Percentiles rank a stretch among this genome's conserved stretches.
Evolutionary conservation across 2,329 filamentous ascomycete species (phyloP).

Genomic region (Dactylellina parvicollis): DNA sequence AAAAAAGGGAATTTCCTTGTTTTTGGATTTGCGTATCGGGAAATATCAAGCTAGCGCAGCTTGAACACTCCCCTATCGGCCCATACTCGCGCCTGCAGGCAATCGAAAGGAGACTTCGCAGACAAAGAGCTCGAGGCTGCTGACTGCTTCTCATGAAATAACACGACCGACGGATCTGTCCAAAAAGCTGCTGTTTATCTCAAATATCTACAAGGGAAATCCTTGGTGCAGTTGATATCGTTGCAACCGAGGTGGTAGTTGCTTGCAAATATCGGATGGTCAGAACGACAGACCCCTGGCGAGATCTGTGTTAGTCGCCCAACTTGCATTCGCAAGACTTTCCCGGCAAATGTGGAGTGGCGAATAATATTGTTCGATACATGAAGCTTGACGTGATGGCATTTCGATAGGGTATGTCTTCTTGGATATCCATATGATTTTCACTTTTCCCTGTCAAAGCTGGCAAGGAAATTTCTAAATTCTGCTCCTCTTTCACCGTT

Average conservation of each 20-base stretch:
- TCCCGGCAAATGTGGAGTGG: background rate
- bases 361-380: background rate
- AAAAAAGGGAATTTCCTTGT: background rate
- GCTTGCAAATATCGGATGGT: conserved; percentile 9
- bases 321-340: conserved; percentile 1
- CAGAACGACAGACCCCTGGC: conserved; percentile 5
- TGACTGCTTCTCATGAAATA: conserved; percentile 6
- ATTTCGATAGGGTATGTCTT: too few species aligned
- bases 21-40: background rate
- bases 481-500: too few species aligned
- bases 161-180: background rate
- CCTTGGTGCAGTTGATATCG: conserved; percentile 3
- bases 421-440: too few species aligned
- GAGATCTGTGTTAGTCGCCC: conserved; percentile 14
- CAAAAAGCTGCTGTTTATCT: conserved; percentile 3
- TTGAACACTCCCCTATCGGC: background rate
- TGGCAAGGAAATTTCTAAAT: too few species aligned
- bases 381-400: too few species aligned
- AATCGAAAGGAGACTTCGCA: conserved; percentile 10
- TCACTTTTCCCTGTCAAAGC: too few species aligned
- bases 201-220: conserved; percentile 10
- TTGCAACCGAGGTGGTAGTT: background rate
- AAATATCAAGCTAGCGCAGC: conserved; percentile 10
- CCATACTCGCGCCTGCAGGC: conserved; percentile 3
- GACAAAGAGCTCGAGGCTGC: conserved; percentile 34